phyloP scores from a whole-genome alignment of 495 filamentous ascomycete species.

The Penicillium turbatum region DNA sequence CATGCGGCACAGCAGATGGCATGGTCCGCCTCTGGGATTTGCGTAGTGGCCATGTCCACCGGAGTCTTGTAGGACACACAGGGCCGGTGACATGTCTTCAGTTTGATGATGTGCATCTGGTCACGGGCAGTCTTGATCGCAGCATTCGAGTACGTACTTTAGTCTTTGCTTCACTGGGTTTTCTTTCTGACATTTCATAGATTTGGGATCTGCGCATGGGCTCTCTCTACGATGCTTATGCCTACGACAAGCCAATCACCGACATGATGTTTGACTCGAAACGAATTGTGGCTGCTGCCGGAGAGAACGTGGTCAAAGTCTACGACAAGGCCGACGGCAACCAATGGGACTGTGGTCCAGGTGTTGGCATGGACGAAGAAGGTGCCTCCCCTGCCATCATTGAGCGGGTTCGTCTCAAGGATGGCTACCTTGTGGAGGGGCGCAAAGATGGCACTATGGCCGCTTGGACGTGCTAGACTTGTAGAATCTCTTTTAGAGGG shows the following conservation, averaged over 20 bases:
- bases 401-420: slow-evolving; percentile 84
- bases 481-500: not conserved
- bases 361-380: slow-evolving; percentile 59
- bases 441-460: slow-evolving; percentile 83
- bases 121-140: slow-evolving; percentile 89
- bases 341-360: slow-evolving; percentile 96
- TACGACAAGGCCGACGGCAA: slow-evolving; percentile 95
- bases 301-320: slow-evolving; percentile 90
- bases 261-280: slow-evolving; percentile 97
- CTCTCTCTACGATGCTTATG: slow-evolving; percentile 92
- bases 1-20: slow-evolving; percentile 96
- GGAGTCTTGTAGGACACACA: slow-evolving; percentile 93
- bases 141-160: slow-evolving; percentile 77
- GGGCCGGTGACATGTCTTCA: slow-evolving; percentile 93
- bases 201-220: slow-evolving; percentile 99
- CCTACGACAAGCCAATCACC: slow-evolving; percentile 88
- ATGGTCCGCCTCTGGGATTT: slow-evolving; percentile 99
- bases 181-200: slow-evolving; percentile 42
- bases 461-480: slow-evolving; percentile 76
- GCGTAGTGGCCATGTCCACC: slow-evolving; percentile 89
- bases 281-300: slow-evolving; percentile 84
- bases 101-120: slow-evolving; percentile 92
- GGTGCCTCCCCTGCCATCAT: slow-evolving; percentile 63
- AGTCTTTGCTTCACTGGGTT: not conserved
- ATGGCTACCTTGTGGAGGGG: slow-evolving; percentile 91